Evolutionary conservation across 1,284 basidiomycete species (phyloP), one percentile per base, ranked within the genome.

Genomic region (Ustilago hordei): DNA sequence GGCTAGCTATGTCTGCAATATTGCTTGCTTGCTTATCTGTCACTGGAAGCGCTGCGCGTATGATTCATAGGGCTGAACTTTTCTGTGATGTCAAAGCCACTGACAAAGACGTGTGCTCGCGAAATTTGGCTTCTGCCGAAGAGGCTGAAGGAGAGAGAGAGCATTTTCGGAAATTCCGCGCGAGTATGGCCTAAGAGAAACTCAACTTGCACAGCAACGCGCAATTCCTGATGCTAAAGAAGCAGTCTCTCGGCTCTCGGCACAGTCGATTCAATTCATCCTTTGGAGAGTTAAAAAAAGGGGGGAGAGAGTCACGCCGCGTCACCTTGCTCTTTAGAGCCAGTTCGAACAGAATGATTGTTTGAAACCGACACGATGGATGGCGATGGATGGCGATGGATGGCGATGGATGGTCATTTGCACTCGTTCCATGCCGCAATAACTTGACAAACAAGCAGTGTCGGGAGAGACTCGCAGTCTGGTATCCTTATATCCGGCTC

Each of bases 401-500:
- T 28, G 23, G 23, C 23, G 23, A 28, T 28, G 23, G 36, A 55
- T 28, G 54, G 54, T 38, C 43, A 45, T 9, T 38, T 38, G 8
- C 6, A 7, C 6, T 41, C 5, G 34, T 39, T 36, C 19, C n/a
- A 41, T 28, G 19, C 36, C 39, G 36, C 23, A 32, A 3, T 12
- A 6, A 28, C 28, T 8, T n/a, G 8, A 31, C 3, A 45, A 19
- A 11, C 7, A 17, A 19, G 43, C 43, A 15, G 8, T 45, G 8
- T 4, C 43, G 19, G 43, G 4, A 19, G 43, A n/a, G n/a, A 45
- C 28, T 50, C 28, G 28, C 11, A 15, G 41, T 48, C 8, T 48
- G 57, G 2, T 39, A 38, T n/a, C 45, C 50, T 62, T 58, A 64
- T 43, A 4, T 64, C 62, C 55, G 39, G 53, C 48, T 17, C 12